These are phyloP conservation scores for Cercophora sp. DNA, from an alignment of 495 filamentous ascomycete species.

Conservation along the genomic window DNA sequence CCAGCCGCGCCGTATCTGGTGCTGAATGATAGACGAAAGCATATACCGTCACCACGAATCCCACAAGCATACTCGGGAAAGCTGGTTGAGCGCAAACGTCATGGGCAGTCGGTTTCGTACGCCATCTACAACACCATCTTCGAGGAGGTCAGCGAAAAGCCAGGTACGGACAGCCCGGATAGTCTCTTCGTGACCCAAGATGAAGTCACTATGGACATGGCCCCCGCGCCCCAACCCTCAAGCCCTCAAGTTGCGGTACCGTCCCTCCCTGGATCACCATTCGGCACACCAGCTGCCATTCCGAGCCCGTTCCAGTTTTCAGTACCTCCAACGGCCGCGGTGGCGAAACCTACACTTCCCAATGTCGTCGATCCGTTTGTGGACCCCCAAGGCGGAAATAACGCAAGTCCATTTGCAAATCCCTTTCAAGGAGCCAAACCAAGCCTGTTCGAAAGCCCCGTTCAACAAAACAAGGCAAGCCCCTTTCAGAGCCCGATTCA, in stretches of 20 bases:
- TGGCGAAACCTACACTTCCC: too few species aligned
- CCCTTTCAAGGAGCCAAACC: too few species aligned
- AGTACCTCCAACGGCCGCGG: too few species aligned
- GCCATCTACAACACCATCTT: constrained; percentile 46
- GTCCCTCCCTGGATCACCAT: too few species aligned
- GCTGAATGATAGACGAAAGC: constrained; percentile 30
- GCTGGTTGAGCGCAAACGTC: constrained; percentile 49
- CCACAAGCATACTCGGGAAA: constrained; percentile 40
- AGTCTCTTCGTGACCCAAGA: constrained; percentile 31
- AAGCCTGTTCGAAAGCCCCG: too few species aligned
- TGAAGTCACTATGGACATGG: background rate
- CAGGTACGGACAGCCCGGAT: constrained; percentile 1
- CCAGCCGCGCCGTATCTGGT: constrained; percentile 52
- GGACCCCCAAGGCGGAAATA: too few species aligned
- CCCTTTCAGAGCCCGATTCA: too few species aligned
- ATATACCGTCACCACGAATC: constrained; percentile 35
- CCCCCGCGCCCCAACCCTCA: background rate
- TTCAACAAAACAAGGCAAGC: too few species aligned
- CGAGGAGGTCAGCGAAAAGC: constrained; percentile 20
- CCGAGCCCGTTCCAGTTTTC: too few species aligned
- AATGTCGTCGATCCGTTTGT: too few species aligned
- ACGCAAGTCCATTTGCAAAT: too few species aligned
- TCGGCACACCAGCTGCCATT: too few species aligned
- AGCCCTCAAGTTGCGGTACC: background rate
- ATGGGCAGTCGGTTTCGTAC: constrained; percentile 33